Evolutionary conservation across 1,284 basidiomycete genomes (phyloP), one percentile per base, ranked within the genome.

Genomic region (Apiotrichum siamense): DNA sequence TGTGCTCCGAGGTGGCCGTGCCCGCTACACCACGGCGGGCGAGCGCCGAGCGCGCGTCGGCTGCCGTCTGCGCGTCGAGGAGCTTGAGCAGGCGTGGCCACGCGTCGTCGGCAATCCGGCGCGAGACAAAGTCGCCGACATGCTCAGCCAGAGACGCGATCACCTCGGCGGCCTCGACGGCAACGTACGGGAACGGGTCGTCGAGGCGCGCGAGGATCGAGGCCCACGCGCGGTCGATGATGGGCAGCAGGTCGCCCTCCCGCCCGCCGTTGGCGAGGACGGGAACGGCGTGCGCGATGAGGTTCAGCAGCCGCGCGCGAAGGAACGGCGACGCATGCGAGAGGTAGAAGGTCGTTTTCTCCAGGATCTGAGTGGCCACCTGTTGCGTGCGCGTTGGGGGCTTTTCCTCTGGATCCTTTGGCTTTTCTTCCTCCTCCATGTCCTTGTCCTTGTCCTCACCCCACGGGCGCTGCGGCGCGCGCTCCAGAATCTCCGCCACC

Each of bases 211-310:
- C 88, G 44, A 96, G 74, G 59, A 97, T 82, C 69, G 85, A 86
- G 17, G 88, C 87, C 92, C 92, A 97, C 1, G 87, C 85, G 25
- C 80, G 78, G 70, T 96, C 86, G 42, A 96, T 81, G 10, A 86
- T 79, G 0, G 89, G 86, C 38, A 96, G 78, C 17, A 94, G 78
- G 18, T 85, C 81, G 11, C 82, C 81, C 59, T 85, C 83, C 1
- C 73, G 63, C 21, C 65, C 65, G 2, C 64, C 62, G 2, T 63
- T 52, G 0, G 85, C 81, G 20, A 96, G 78, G 10, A 91, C 83
- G 1, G 86, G 80, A 4, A 86, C 81, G 1, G 89, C 82, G 2
- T 81, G 80, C 11, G 80, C 76, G 26, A 96, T 77, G 13, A 97
- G 78, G 3, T 78, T 75, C 26, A 96, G 77, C 44, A 94, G 88